Conservation (phyloP, 306 rosid species). For the Sindora glabra region DNA sequence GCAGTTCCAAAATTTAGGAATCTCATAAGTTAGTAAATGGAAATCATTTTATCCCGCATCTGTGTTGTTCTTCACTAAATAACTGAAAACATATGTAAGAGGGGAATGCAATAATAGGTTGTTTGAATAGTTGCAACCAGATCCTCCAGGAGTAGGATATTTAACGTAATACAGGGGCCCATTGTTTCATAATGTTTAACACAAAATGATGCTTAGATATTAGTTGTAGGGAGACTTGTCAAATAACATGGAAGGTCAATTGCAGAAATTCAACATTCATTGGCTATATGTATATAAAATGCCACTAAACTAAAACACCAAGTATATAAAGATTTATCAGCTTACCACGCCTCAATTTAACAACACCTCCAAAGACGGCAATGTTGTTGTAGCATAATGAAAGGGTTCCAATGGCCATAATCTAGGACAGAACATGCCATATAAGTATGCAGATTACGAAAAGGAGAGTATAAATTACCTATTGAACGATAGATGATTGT, state of each 20-base stretch:
- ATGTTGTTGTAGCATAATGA: slow-evolving; percentile 87
- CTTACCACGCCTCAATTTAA: slow-evolving; percentile 97
- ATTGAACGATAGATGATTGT: too few relatives aligned
- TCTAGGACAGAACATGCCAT: slow-evolving; percentile 35
- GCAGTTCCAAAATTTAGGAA: too few relatives aligned
- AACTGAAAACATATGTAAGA: too few relatives aligned
- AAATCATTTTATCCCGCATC: too few relatives aligned
- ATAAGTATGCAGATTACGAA: slow-evolving; percentile 16
- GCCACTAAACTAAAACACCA: slow-evolving; percentile 4
- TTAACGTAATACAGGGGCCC: background rate
- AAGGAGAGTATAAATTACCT: too few relatives aligned
- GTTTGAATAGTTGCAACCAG: too few relatives aligned
- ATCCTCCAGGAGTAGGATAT: too few relatives aligned
- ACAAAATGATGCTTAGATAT: background rate
- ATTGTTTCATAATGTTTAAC: background rate
- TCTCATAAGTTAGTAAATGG: too few relatives aligned
- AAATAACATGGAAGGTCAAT: background rate
- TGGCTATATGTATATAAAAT: too few relatives aligned
- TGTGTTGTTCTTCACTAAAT: too few relatives aligned
- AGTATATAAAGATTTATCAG: slow-evolving; percentile 11
- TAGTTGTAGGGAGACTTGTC: background rate
- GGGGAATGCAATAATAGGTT: too few relatives aligned
- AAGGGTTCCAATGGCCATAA: slow-evolving; percentile 95
- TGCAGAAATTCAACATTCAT: slow-evolving; percentile 1
- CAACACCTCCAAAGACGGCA: slow-evolving; percentile 88